Evolutionary conservation across 225 moss, liverwort and hornwort species (phyloP), one percentile per base, ranked within the genome.

Genomic region (Asterella californica): DNA sequence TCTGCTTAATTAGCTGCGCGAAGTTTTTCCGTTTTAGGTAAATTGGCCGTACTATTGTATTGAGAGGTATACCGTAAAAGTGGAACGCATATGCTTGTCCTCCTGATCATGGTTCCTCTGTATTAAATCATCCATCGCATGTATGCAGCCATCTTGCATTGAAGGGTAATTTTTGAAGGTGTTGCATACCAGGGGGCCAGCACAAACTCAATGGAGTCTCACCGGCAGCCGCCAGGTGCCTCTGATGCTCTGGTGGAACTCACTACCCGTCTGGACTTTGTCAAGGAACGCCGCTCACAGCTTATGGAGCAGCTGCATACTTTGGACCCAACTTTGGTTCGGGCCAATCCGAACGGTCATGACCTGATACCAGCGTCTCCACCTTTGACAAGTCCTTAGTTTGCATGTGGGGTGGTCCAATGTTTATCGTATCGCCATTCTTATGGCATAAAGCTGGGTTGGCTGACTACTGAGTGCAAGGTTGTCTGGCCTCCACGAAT

Each of bases 111-210:
- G 52, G 66, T 71, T 63, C 81, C 80, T 74, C 66, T 77, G 84
- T 87, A 87, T 87, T 87, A 84, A 87, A 87, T 52, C 80, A 82
- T 67, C 79, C 76, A 87, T 87, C 82, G 81, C 84, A 87, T 84
- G 84, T 84, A 87, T 84, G 87, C 84, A 87, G 87, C 87, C 82
- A 82, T 87, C 82, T 87, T 87, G 87, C 81, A 84, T 87, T 82
- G 81, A 87, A 88, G 83, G 87, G 85, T 88, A 88, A 88, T 88
- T 74, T 88, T 85, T 88, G 87, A 88, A 88, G 87, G 83, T 88
- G 87, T 88, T 88, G 87, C 87, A 83, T 88, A 88, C 85, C 87
- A 88, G 87, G 87, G 87, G 83, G 70, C 75, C 61, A 85, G 78
- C 85, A 79, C 78, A 64, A 83, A 78, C 75, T 70, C 69, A 70